Evolutionary conservation across 208 protist species (phyloP), one percentile per base, ranked within the genome.

Genomic region (Tetramitus jugosus): DNA sequence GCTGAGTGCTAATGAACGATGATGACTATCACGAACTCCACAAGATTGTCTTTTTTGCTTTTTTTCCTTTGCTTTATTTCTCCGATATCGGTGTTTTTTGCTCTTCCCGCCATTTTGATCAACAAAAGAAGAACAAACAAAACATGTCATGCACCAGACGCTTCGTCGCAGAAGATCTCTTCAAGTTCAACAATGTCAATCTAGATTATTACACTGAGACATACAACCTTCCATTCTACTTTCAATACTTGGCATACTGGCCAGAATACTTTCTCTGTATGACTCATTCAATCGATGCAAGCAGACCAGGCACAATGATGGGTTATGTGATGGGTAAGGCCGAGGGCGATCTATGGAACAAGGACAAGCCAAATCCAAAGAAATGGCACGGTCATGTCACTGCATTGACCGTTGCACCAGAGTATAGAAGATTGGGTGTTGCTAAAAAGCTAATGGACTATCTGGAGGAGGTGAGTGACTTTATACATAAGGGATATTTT

Each of bases 381-480:
- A 96, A 76, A 42, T 97, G 92, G 85, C 96, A 99, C 84, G 97
- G 97, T 1, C 98, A 99, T 83, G 95, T 99, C 17, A 99, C 97
- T 10, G 97, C 97, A 8, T 87, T 99, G 0, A 99, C 96, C 0
- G 97, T 99, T 6, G 92, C 94, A 46, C 95, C 96, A 31, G 94
- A 96, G 76, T 99, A 97, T 81, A 91, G 96, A 40, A 90, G 96
- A 1, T 82, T 99, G 0, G 95, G 94, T 13, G 80, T 98, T 0
- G 97, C 91, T 1, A 87, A 91, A 76, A 85, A 86, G 7, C 84
- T 99, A 23, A 99, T 99, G 96, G 82, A 89, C 64, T 85, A 94
- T 49, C 81, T 99, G 56, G 96, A 98, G 80, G 79, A 92, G n/a
- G 74, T 39, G 31, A 56, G 29, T 46, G 74, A 69, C 0, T 40